These are phyloP conservation scores for Copromyces sp. DNA, from an alignment of 495 filamentous ascomycete species.

Conservation along the genomic window DNA sequence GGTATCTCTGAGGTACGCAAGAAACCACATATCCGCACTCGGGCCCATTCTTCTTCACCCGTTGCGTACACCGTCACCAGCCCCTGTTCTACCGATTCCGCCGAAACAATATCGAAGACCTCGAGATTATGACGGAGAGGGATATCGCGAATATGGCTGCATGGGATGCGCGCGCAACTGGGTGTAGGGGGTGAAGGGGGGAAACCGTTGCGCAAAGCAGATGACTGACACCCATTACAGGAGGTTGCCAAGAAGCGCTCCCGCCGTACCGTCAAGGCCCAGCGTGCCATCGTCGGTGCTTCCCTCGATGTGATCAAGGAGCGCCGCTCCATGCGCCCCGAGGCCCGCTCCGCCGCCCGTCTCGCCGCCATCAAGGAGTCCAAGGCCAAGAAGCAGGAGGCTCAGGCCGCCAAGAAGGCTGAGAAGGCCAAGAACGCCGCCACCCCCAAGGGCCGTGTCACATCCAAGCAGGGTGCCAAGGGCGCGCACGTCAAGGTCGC, in stretches of 20 bases:
- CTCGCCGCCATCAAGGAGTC: slow-evolving; percentile 81
- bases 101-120: neutral
- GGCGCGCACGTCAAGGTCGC: slow-evolving; percentile 77
- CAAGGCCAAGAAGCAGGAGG: slow-evolving; percentile 93
- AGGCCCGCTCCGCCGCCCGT: slow-evolving; percentile 89
- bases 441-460: slow-evolving; percentile 56
- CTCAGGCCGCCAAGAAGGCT: slow-evolving; percentile 87
- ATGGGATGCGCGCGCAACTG: neutral
- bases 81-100: neutral
- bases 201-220: neutral
- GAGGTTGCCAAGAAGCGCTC: slow-evolving; percentile 99
- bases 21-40: slow-evolving; percentile 8
- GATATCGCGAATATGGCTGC: neutral
- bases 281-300: slow-evolving; percentile 98
- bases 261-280: slow-evolving; percentile 94
- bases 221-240: slow-evolving; percentile 49
- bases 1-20: slow-evolving; percentile 96
- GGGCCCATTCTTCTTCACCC: neutral
- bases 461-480: slow-evolving; percentile 95
- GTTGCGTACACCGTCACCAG: slow-evolving; percentile 9
- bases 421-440: slow-evolving; percentile 97
- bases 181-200: neutral
- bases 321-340: slow-evolving; percentile 83
- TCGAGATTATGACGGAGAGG: neutral
- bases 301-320: slow-evolving; percentile 99